Evolutionary conservation across 768 basidiomycete genomes (phyloP), one percentile per base, ranked within the genome.

Genomic region (Mrakia gelida): DNA sequence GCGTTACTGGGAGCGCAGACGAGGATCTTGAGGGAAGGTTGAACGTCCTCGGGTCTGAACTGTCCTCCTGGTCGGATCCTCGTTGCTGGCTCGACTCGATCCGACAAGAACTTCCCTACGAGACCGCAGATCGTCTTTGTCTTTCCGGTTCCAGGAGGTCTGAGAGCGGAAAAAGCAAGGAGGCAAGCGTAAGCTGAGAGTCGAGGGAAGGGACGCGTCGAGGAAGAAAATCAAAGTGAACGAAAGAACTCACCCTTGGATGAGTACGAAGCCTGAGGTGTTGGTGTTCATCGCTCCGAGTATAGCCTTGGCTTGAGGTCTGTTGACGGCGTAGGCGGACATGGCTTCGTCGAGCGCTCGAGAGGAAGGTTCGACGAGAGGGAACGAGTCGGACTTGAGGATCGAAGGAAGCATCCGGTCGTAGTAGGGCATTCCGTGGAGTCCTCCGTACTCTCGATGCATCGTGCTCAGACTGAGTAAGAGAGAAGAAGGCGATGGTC

Each of bases 1-100:
- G 97, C 97, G 84, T 99, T 99, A 85, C 93, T 95, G 2, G 97
- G 97, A 0, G 97, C 97, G 82, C 97, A 99, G 54, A 99, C 87
- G 26, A 99, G 88, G 62, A 98, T 87, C 82, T 92, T 92, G 79
- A 91, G 90, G 21, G 88, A 86, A 0, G 88, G 85, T n/a, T 85
- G 81, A 81, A 84, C 87, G 80, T 88, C 87, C 23, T 75, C 75
- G 23, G 63, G 43, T 34, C 65, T 43, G 23, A 45, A 38, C 7
- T 43, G 65, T 43, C 83, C 83, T 16, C 88, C 85, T 71, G 90
- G 87, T 30, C 62, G 16, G 78, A 79, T 43, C 65, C 49, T 61
- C 77, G 81, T 32, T 34, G 88, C 85, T 1, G 88, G 83, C 49
- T 83, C 84, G 16, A 85, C 84, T 10, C 92, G 90, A 56, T 86